Evolutionary conservation across 495 filamentous ascomycete species (phyloP).

Genomic region (Hypomontagnella submonticulosa): DNA sequence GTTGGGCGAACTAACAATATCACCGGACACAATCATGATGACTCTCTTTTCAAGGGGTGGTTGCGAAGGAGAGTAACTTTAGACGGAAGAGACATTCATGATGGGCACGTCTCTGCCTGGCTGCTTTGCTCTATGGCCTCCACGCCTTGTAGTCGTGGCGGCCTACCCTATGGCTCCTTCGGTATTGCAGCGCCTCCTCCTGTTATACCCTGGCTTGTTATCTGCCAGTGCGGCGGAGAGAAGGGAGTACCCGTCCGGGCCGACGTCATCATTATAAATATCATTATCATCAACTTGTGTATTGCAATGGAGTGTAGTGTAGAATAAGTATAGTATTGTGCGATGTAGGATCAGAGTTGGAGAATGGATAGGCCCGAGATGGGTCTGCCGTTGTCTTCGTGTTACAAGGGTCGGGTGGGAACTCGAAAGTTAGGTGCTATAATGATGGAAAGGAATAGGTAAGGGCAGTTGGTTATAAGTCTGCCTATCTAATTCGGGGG

Average conservation of each 20-base stretch:
- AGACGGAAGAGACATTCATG: too few species aligned
- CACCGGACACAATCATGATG: background rate
- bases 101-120: too few species aligned
- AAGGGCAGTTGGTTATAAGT: background rate
- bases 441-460: background rate
- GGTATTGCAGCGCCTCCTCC: conserved; percentile 39
- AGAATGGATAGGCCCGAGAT: background rate
- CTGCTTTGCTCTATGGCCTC: conserved; percentile 4
- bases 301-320: too few species aligned
- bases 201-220: conserved; percentile 14
- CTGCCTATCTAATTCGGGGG: conserved; percentile 25
- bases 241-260: conserved; percentile 30
- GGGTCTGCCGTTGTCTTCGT: conserved; percentile 9
- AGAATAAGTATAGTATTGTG: too few species aligned
- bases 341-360: too few species aligned
- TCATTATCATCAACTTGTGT: too few species aligned
- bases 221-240: conserved; percentile 7
- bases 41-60: background rate
- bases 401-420: background rate
- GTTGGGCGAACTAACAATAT: conserved; percentile 13
- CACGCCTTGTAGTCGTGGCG: conserved; percentile 12
- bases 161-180: conserved; percentile 32
- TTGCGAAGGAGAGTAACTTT: too few species aligned
- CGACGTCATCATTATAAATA: too few species aligned
- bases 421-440: background rate